phyloP scores from a whole-genome alignment of 1,139 yeast genomes.

The Hyphopichia wangnamkhiaoensis region DNA sequence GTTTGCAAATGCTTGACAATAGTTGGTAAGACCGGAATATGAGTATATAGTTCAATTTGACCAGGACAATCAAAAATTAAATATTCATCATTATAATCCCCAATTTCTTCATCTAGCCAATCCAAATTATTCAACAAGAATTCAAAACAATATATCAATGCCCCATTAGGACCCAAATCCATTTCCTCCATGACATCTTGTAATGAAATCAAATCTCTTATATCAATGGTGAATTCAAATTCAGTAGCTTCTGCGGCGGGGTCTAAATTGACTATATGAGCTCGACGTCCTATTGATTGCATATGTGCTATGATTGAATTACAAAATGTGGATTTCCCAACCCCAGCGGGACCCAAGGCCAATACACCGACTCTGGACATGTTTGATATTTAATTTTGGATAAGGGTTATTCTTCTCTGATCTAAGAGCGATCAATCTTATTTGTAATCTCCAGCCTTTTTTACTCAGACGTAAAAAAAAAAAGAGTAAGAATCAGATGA shows the following conservation, averaged over 20 bases:
- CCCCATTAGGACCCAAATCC: conserved; percentile 95
- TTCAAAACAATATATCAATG: conserved; percentile 89
- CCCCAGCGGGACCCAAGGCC: conserved; percentile 97
- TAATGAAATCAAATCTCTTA: conserved; percentile 83
- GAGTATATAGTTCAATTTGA: conserved; percentile 93
- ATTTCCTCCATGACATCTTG: conserved; percentile 98
- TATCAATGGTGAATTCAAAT: conserved; percentile 90
- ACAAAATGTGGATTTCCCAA: conserved; percentile 91
- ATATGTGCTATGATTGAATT: conserved; percentile 83
- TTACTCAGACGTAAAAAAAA: not conserved
- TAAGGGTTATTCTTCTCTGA: no score
- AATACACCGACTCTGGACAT: conserved; percentile 98
- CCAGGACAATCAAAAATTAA: conserved; percentile 97
- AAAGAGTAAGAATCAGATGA: not conserved
- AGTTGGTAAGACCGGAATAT: conserved; percentile 88
- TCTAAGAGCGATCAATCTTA: no score
- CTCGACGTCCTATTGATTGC: conserved; percentile 88
- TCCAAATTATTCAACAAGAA: conserved; percentile 82
- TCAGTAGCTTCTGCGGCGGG: conserved; percentile 97
- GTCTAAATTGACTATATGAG: conserved; percentile 91
- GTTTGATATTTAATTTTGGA: conserved; percentile 1
- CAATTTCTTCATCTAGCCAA: conserved; percentile 95
- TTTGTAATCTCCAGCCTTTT: not conserved
- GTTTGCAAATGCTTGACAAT: conserved; percentile 81
- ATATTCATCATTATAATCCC: conserved; percentile 91